Evolutionary conservation across 805 yeast species (phyloP).

Genomic region (Candida boidinii): DNA sequence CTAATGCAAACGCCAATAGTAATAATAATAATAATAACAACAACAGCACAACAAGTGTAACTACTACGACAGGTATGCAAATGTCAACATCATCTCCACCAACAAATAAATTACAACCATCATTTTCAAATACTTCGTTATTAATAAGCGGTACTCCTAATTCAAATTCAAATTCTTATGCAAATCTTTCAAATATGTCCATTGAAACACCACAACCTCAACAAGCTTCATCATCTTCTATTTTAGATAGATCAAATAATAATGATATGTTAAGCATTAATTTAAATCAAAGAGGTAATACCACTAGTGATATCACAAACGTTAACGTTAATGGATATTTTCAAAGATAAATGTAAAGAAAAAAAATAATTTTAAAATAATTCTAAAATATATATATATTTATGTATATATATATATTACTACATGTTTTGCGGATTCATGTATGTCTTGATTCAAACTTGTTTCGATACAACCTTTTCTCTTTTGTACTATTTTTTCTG

Average conservation of each 20-base stretch:
- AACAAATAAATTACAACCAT: background rate
- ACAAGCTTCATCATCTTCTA: background rate
- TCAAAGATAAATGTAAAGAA: too few species aligned
- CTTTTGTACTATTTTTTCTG: background rate
- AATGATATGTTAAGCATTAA: background rate
- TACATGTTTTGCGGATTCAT: too few species aligned
- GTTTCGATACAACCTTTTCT: background rate
- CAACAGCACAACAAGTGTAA: constrained; percentile 46
- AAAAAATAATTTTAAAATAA: too few species aligned
- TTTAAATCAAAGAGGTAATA: background rate
- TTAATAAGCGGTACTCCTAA: too few species aligned
- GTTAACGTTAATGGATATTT: background rate
- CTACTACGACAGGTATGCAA: constrained; percentile 58
- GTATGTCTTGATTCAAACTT: too few species aligned
- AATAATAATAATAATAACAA: too few species aligned
- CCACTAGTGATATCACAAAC: background rate
- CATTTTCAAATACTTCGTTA: too few species aligned
- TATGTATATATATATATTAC: too few species aligned
- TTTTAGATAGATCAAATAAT: background rate
- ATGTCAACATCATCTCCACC: background rate
- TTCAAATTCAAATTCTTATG: too few species aligned
- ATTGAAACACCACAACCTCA: background rate
- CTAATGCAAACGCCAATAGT: too few species aligned
- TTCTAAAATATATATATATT: too few species aligned
- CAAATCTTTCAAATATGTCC: background rate